Percentiles rank a stretch among this genome's conserved stretches.
Evolutionary conservation across 208 protist species (phyloP).

Genomic region (Zelonia costaricensis): DNA sequence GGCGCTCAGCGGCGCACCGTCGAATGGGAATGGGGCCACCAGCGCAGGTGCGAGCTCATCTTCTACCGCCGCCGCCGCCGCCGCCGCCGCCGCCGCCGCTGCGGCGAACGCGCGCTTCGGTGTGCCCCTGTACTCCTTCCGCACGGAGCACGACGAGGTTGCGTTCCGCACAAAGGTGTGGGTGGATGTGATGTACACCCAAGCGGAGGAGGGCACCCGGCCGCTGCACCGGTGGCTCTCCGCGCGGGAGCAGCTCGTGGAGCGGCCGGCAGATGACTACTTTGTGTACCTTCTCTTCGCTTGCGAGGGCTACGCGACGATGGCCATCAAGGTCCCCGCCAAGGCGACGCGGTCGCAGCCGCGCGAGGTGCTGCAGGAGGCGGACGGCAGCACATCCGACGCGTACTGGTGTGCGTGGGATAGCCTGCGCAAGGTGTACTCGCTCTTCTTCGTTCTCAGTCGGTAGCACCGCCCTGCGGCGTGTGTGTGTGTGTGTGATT

Average conservation of each 20-base stretch:
- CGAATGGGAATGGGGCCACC: no score
- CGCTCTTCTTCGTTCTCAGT: conserved; percentile 77
- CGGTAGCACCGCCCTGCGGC: conserved; percentile 40
- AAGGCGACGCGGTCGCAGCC: conserved; percentile 26
- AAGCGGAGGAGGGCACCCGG: conserved; percentile 54
- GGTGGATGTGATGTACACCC: conserved; percentile 71
- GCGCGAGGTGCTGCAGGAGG: conserved; percentile 32
- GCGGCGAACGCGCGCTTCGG: conserved; percentile 40
- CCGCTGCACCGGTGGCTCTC: conserved; percentile 86
- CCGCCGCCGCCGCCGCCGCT: conserved; percentile 10
- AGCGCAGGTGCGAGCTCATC: background rate
- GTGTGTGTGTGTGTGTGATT: no score
- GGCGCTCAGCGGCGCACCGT: conserved; percentile 31
- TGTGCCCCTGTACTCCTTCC: conserved; percentile 64
- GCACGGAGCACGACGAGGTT: conserved; percentile 61
- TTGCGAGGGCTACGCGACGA: conserved; percentile 83
- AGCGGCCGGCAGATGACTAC: conserved; percentile 54
- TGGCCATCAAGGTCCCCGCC: conserved; percentile 79
- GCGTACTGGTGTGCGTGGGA: conserved; percentile 71
- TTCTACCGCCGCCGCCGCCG: background rate
- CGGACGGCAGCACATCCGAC: conserved; percentile 27
- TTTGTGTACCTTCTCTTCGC: conserved; percentile 81
- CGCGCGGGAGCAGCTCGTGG: conserved; percentile 76
- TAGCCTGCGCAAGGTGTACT: conserved; percentile 60
- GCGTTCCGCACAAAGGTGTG: conserved; percentile 80